phyloP scores from a whole-genome alignment of 2,329 filamentous ascomycete genomes.

The Rhytidhysteron rufulum region DNA sequence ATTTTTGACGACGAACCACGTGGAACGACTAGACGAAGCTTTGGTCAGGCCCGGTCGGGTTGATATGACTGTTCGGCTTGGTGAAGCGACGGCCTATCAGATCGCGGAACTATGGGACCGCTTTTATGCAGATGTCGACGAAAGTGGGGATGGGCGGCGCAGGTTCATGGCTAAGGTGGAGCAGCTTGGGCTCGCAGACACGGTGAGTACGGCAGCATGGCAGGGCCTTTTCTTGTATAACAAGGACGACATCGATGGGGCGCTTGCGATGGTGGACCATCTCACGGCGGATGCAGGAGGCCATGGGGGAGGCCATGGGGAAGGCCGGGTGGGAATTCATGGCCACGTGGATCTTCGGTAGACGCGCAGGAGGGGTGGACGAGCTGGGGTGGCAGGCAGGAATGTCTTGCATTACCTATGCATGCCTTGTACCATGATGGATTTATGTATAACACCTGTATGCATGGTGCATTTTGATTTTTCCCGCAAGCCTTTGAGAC shows the following conservation, averaged over 20 bases:
- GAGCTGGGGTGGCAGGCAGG: no score
- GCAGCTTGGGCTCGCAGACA: conserved; percentile 66
- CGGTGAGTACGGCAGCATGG: conserved; percentile 81
- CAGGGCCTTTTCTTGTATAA: conserved; percentile 95
- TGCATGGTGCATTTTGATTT: no score
- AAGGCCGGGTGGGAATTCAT: neutral
- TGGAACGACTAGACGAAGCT: conserved; percentile 83
- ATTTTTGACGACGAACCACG: conserved; percentile 92
- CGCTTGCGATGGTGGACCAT: conserved; percentile 73
- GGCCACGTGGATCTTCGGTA: neutral
- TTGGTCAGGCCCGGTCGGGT: conserved; percentile 87
- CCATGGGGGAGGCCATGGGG: no score
- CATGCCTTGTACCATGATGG: no score
- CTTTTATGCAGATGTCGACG: conserved; percentile 84
- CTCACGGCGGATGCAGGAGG: conserved; percentile 34
- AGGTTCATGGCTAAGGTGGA: conserved; percentile 69
- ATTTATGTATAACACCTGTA: no score
- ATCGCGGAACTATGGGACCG: conserved; percentile 87
- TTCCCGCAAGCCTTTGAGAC: no score
- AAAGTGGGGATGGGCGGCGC: conserved; percentile 56
- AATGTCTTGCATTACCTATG: no score
- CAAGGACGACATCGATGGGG: conserved; percentile 84
- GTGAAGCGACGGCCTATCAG: conserved; percentile 81
- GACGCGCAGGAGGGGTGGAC: no score
- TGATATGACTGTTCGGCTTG: conserved; percentile 87